Evolutionary conservation across 257 asterid species (phyloP), one percentile per base, ranked within the genome.

Genomic region (Datura wrightii): DNA sequence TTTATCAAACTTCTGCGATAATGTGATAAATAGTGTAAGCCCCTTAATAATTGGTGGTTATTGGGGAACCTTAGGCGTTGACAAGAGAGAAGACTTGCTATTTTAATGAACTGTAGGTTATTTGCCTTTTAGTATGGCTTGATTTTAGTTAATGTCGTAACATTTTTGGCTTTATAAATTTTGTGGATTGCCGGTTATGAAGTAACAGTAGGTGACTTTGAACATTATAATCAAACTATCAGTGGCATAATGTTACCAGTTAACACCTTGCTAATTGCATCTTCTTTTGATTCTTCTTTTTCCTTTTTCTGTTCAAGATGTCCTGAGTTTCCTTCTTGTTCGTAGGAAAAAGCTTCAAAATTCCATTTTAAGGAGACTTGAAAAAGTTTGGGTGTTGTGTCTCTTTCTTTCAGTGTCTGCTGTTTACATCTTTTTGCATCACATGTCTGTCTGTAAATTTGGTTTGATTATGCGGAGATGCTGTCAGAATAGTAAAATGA

Each of bases 1-100:
- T 37, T 67, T 67, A 44, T 67, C 76, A 67, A 37, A 67, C 76
- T 67, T 67, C 24, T 36, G 37, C 76, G 37, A 67, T 67, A 14
- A 65, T 15, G 76, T 67, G 10, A 37, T 67, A 67, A 67, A 13
- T 37, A 36, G 42, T 15, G 50, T 67, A 37, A 37, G 37, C 78
- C 53, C 78, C 78, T 69, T 69, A 39, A 16, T 39, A 39, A 39
- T 69, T 39, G 53, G 78, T 41, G 48, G 52, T 69, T 39, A 13
- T 36, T 66, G 48, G 19, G 74, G 48, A 66, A 66, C 74, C 46
- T 66, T 39, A 5, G 19, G 11, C 7, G 7, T 69, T 3, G 52
- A 15, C 34, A 69, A 69, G 34, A 39, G n/a, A 65, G 48, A 67
- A 39, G 78, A 69, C 52, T 15, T 39, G 4, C 4, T 39, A 52